phyloP scores from a whole-genome alignment of 495 filamentous ascomycete genomes.

The Neurospora sp. region DNA sequence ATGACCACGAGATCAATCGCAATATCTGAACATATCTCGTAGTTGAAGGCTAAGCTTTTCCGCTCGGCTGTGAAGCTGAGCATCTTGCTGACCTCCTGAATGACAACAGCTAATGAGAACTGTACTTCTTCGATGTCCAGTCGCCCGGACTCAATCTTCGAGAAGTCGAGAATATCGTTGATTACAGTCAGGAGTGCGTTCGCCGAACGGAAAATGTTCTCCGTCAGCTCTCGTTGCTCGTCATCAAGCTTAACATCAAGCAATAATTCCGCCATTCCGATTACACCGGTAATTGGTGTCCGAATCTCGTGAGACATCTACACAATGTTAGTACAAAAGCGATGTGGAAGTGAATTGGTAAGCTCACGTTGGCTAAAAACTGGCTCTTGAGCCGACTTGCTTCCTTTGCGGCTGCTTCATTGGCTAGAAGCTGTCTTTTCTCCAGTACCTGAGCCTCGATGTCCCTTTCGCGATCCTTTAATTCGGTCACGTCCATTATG shows the following conservation, averaged over 20 bases:
- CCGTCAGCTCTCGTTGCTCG: conserved; percentile 64
- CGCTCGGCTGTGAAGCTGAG: conserved; percentile 47
- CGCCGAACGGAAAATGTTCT: conserved; percentile 71
- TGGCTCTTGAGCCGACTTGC: conserved; percentile 59
- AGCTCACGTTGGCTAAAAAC: conserved; percentile 49
- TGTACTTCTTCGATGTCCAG: conserved; percentile 68
- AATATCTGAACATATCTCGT: conserved; percentile 33
- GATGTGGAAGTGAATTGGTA: not conserved
- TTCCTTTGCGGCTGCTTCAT: conserved; percentile 58
- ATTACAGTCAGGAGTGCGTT: conserved; percentile 78
- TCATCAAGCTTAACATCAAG: conserved; percentile 53
- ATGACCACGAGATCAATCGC: conserved; percentile 41
- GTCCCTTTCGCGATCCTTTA: conserved; percentile 46
- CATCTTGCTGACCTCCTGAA: conserved; percentile 60
- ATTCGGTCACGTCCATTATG: conserved; percentile 58
- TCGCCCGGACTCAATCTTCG: conserved; percentile 71
- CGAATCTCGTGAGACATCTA: conserved; percentile 86
- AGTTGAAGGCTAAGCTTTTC: conserved; percentile 47
- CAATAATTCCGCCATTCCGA: conserved; percentile 62
- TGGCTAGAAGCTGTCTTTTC: conserved; percentile 51
- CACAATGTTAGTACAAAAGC: not conserved
- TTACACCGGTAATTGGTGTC: conserved; percentile 59
- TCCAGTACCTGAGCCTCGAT: conserved; percentile 49
- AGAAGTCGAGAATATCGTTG: conserved; percentile 84
- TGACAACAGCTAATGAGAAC: conserved; percentile 65